A percentile compares a stretch with the other conserved stretches of the same genome.
Evolutionary conservation across 352 stramenopile species (phyloP).

Genomic region (Globisporangium lucens): DNA sequence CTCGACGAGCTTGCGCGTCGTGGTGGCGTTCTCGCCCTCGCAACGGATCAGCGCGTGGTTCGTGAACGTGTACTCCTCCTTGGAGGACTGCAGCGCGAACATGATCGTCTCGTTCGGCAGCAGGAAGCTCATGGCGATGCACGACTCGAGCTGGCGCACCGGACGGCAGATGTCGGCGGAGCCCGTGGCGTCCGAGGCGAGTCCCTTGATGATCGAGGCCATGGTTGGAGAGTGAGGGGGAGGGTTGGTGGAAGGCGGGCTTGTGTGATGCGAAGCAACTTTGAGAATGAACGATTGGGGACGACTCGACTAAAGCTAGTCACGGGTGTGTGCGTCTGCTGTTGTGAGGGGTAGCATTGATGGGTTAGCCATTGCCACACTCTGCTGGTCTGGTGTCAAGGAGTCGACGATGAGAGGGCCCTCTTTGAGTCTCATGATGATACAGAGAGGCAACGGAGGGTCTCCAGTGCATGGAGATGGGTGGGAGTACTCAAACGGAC

Average conservation of each 20-base stretch:
- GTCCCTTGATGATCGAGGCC: constrained; percentile 39
- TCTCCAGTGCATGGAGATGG: background rate
- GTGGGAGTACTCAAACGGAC: background rate
- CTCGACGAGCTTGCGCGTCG: constrained; percentile 39
- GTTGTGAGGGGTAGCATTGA: background rate
- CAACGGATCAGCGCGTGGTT: constrained; percentile 51
- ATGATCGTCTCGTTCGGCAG: constrained; percentile 40
- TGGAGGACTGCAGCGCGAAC: constrained; percentile 54
- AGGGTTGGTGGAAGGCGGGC: background rate
- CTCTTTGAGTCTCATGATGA: constrained; percentile 3
- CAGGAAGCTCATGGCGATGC: constrained; percentile 32
- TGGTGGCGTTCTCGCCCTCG: constrained; percentile 37
- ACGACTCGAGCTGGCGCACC: constrained; percentile 26
- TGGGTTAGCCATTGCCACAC: background rate
- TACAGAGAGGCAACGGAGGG: background rate
- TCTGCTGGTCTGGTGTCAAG: background rate
- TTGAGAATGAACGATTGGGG: constrained; percentile 7
- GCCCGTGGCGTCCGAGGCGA: constrained; percentile 49
- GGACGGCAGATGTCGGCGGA: constrained; percentile 52
- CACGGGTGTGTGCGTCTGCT: background rate
- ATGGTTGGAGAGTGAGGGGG: constrained; percentile 4
- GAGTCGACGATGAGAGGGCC: background rate
- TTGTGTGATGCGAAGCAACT: constrained; percentile 1
- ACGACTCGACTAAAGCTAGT: background rate
- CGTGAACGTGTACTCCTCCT: constrained; percentile 63